These are phyloP conservation scores for Beauveria australis DNA, from an alignment of 2,329 filamentous ascomycete species.

Conservation along the genomic window DNA sequence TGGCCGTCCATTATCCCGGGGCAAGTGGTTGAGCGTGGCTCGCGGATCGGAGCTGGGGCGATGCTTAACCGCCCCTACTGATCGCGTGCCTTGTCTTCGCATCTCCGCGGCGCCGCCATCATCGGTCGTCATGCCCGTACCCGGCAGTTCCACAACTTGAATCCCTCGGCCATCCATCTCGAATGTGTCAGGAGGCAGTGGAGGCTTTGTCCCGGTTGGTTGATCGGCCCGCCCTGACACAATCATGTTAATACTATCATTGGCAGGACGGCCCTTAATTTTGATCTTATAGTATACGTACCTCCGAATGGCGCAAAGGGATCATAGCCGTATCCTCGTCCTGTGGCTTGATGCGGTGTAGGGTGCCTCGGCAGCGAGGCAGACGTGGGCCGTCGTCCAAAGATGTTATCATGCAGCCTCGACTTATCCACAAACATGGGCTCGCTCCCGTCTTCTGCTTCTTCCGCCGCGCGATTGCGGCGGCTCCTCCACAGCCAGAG, in stretches of 20 bases:
- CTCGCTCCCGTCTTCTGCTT: neutral
- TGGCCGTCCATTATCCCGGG: conserved; percentile 21
- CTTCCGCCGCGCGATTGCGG: neutral
- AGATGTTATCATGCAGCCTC: conserved; percentile 1
- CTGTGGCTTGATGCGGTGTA: neutral
- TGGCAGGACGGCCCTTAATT: too few relatives aligned
- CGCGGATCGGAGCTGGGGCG: conserved; percentile 20
- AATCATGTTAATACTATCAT: too few relatives aligned
- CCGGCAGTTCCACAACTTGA: conserved; percentile 27
- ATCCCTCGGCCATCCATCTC: conserved; percentile 30
- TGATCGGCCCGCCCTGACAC: conserved; percentile 26
- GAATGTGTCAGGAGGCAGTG: conserved; percentile 22
- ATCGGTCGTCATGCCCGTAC: conserved; percentile 13
- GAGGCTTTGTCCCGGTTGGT: conserved; percentile 17
- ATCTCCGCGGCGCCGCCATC: neutral
- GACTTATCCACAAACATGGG: neutral
- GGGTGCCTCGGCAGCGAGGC: neutral
- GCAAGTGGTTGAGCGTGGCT: conserved; percentile 26
- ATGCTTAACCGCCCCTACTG: conserved; percentile 2
- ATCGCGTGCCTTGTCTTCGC: neutral
- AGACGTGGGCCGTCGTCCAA: conserved; percentile 1
- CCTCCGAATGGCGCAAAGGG: conserved; percentile 39
- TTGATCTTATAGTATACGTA: conserved; percentile 14
- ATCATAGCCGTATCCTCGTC: conserved; percentile 18
- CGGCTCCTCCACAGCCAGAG: conserved; percentile 15